Evolutionary conservation across 139 green algal species (phyloP).

Genomic region (Chlamydomonas urium): DNA sequence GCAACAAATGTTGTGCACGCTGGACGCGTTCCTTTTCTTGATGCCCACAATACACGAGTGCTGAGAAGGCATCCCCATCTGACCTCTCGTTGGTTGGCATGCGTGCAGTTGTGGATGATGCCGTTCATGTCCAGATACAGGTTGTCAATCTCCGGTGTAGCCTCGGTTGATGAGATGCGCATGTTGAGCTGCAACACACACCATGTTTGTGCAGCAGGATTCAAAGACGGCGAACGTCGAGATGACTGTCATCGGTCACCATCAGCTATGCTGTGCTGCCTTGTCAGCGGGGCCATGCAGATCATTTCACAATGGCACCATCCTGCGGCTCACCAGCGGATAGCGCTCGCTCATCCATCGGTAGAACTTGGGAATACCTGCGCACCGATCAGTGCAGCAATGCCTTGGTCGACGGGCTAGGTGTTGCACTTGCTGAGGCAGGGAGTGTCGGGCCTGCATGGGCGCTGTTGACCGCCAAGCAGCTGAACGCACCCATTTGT

Average conservation of each 20-base stretch:
- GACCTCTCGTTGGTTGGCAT: slow-evolving; percentile 70
- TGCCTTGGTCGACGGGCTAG: too few species aligned
- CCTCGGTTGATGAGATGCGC: slow-evolving; percentile 57
- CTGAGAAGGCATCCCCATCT: neutral
- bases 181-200: slow-evolving; percentile 63
- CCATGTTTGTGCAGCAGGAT: neutral
- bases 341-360: slow-evolving; percentile 92
- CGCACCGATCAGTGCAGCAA: too few species aligned
- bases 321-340: slow-evolving; percentile 53
- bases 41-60: neutral
- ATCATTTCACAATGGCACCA: neutral
- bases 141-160: slow-evolving; percentile 76
- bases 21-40: too few species aligned
- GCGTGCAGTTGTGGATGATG: slow-evolving; percentile 95
- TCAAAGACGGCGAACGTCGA: neutral
- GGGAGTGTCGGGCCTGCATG: too few species aligned
- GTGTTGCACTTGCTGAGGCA: too few species aligned
- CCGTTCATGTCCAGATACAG: slow-evolving; percentile 96
- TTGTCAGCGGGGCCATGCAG: neutral
- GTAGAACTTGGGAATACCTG: slow-evolving; percentile 97
- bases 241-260: neutral
- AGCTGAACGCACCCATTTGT: too few species aligned
- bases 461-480: too few species aligned
- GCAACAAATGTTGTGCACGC: too few species aligned
- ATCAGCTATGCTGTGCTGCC: neutral